These are phyloP conservation scores for Rhizopogon salebrosus DNA, from an alignment of 768 basidiomycete species.

Conservation along the genomic window DNA sequence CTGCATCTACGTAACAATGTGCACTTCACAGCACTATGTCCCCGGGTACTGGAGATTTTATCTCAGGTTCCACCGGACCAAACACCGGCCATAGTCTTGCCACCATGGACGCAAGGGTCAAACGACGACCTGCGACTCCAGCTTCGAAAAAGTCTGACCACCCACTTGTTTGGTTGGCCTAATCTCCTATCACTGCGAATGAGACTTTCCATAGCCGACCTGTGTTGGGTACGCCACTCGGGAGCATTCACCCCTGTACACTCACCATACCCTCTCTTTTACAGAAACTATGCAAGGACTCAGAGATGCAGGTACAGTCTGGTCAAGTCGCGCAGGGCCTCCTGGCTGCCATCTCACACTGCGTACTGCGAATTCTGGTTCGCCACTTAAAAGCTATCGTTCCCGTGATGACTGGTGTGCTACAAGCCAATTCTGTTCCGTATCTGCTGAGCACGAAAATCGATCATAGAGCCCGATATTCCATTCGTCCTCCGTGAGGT, in stretches of 20 bases:
- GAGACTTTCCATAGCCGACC: constrained; percentile 42
- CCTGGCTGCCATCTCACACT: constrained; percentile 47
- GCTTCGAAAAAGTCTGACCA: constrained; percentile 47
- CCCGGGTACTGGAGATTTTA: constrained; percentile 43
- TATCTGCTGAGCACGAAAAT: constrained; percentile 1
- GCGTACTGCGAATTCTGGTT: constrained; percentile 48
- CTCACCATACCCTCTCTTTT: constrained; percentile 11
- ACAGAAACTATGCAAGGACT: constrained; percentile 45
- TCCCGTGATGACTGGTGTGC: constrained; percentile 37
- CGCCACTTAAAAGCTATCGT: constrained; percentile 50
- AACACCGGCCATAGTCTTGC: constrained; percentile 25
- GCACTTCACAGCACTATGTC: constrained; percentile 32
- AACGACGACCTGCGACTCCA: constrained; percentile 34
- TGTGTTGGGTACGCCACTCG: constrained; percentile 35
- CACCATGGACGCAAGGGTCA: constrained; percentile 21
- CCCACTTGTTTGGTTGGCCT: constrained; percentile 62
- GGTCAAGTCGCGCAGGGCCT: constrained; percentile 48
- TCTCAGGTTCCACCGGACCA: constrained; percentile 25
- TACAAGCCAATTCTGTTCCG: constrained; percentile 15
- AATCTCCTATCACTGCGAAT: constrained; percentile 48
- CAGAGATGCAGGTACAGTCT: constrained; percentile 38
- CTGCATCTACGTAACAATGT: constrained; percentile 31
- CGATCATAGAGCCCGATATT: constrained; percentile 46
- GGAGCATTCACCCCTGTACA: background rate
- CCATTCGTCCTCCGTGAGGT: constrained; percentile 63